Evolutionary conservation across 192 early-diverging fungal genomes (phyloP).

Genomic region (Coemansia sp.): DNA sequence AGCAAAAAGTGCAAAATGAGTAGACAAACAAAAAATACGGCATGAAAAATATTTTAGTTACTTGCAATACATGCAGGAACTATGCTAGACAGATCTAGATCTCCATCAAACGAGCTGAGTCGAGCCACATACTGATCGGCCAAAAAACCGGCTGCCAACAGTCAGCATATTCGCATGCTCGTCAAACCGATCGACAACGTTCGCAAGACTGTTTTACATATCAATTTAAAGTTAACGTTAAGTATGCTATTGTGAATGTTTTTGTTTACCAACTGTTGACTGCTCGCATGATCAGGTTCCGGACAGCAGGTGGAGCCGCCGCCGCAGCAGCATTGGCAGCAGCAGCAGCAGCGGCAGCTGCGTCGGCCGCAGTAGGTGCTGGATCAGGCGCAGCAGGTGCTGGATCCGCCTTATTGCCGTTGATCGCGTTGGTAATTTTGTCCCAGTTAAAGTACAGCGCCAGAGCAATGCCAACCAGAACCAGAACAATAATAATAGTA

Average conservation of each 20-base stretch:
- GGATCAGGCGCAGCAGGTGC: background rate
- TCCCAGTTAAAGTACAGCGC: constrained; percentile 56
- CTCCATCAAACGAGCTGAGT: too few species aligned
- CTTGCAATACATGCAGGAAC: too few species aligned
- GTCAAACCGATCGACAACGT: too few species aligned
- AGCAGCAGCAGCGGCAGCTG: background rate
- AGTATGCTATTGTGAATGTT: background rate
- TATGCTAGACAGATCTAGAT: too few species aligned
- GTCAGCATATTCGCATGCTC: too few species aligned
- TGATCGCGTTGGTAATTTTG: constrained; percentile 31
- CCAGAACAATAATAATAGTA: constrained; percentile 25
- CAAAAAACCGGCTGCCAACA: too few species aligned
- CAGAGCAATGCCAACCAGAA: constrained; percentile 41
- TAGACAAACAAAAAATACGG: too few species aligned
- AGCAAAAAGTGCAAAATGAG: too few species aligned
- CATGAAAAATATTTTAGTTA: too few species aligned
- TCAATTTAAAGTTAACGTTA: background rate
- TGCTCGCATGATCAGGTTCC: background rate
- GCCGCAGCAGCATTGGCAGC: background rate
- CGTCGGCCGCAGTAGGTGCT: constrained; percentile 7
- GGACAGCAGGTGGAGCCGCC: background rate
- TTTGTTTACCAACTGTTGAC: background rate
- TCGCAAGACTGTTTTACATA: background rate
- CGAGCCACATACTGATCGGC: too few species aligned
- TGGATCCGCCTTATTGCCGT: constrained; percentile 9